A percentile compares a stretch with the other conserved stretches of the same genome.
Conservation (phyloP, 2,329 filamentous ascomycete genomes). For the Phialemonium atrogriseum region DNA sequence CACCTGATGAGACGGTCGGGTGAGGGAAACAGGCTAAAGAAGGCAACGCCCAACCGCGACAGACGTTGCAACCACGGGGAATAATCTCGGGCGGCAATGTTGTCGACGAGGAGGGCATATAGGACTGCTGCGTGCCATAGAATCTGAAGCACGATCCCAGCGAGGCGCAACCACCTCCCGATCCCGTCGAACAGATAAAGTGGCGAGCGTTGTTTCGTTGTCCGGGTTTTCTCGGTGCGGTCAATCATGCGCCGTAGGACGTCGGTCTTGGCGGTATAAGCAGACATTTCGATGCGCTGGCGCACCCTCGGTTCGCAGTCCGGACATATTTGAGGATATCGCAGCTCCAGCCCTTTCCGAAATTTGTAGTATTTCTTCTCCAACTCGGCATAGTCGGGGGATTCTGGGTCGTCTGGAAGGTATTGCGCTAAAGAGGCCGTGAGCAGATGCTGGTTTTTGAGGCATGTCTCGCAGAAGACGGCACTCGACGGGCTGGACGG, state of each 20-base stretch:
- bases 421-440: conserved; percentile 72
- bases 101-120: conserved; percentile 14
- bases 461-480: conserved; percentile 66
- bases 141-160: conserved; percentile 36
- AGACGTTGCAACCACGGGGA: background rate
- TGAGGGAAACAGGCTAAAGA: conserved; percentile 24
- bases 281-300: conserved; percentile 58
- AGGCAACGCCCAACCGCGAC: too few relatives aligned
- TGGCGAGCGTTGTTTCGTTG: conserved; percentile 27
- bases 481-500: conserved; percentile 19
- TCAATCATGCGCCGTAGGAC: conserved; percentile 69
- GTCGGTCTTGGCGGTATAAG: conserved; percentile 79
- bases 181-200: conserved; percentile 34
- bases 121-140: conserved; percentile 39
- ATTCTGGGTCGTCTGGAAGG: conserved; percentile 53
- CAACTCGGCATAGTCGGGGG: conserved; percentile 61
- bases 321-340: conserved; percentile 83
- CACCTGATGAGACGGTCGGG: conserved; percentile 33
- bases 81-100: background rate
- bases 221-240: conserved; percentile 41
- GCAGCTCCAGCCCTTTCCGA: conserved; percentile 63
- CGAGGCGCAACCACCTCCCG: conserved; percentile 39
- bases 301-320: conserved; percentile 70
- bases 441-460: conserved; percentile 83
- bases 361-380: conserved; percentile 64